Conservation (phyloP, 2,329 filamentous ascomycete genomes). For the Fusarium austroafricanum region DNA sequence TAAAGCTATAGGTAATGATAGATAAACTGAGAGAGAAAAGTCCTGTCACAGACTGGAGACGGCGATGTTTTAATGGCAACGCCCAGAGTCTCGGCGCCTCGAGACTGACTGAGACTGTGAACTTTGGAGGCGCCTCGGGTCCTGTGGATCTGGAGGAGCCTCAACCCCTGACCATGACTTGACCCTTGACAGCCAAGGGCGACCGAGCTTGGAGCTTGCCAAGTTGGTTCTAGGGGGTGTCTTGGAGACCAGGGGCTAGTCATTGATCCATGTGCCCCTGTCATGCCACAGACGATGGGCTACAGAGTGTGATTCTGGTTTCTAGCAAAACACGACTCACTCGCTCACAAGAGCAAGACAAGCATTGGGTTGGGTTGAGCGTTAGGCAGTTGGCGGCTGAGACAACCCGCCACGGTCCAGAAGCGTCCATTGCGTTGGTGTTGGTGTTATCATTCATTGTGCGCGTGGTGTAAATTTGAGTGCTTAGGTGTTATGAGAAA, state of each 20-base stretch:
- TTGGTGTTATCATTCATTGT: neutral
- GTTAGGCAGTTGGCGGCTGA: constrained; percentile 24
- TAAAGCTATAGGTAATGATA: constrained; percentile 26
- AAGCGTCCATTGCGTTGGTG: constrained; percentile 19
- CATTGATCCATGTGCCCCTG: constrained; percentile 16
- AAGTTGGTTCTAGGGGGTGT: constrained; percentile 29
- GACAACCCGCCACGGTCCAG: constrained; percentile 35
- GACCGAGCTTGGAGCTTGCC: constrained; percentile 15
- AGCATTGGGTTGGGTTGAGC: neutral
- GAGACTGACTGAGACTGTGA: constrained; percentile 20
- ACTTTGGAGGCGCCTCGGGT: constrained; percentile 34
- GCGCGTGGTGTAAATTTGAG: neutral
- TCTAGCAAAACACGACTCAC: constrained; percentile 23
- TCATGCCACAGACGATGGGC: constrained; percentile 3
- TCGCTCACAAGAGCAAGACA: constrained; percentile 1
- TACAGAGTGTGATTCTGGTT: constrained; percentile 21
- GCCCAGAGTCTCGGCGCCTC: constrained; percentile 22
- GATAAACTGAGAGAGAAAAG: constrained; percentile 10
- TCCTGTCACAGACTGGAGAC: constrained; percentile 17
- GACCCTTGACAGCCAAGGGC: constrained; percentile 23
- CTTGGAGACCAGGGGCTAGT: neutral
- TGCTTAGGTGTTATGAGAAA: constrained; percentile 1
- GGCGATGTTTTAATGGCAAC: constrained; percentile 39
- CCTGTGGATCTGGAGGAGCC: constrained; percentile 37
- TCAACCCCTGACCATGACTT: constrained; percentile 35